Percentiles rank a stretch among this genome's conserved stretches.
phyloP scores from a whole-genome alignment of 208 protist genomes.

The Endotrypanum monterogeii region DNA sequence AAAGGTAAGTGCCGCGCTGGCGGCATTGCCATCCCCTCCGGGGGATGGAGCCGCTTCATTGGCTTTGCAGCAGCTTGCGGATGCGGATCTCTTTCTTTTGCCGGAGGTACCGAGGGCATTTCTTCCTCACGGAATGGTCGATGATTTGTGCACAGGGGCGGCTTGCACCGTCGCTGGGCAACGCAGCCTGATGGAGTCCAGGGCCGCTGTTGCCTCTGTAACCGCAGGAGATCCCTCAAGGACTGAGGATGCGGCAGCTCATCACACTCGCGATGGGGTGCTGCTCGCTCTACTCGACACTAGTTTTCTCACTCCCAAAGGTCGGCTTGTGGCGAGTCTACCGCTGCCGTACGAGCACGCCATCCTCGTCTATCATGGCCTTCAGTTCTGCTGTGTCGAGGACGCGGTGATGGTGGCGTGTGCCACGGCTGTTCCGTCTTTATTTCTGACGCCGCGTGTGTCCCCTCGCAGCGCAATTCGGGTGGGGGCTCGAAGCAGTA shows the following conservation, averaged over 20 bases:
- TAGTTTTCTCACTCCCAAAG: conserved; percentile 46
- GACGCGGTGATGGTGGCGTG: conserved; percentile 76
- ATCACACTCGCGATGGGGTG: neutral
- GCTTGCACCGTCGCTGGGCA: neutral
- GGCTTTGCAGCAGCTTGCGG: conserved; percentile 49
- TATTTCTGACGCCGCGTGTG: conserved; percentile 47
- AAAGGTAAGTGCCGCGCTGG: conserved; percentile 28
- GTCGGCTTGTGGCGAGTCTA: conserved; percentile 56
- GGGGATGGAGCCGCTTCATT: conserved; percentile 16
- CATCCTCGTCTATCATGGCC: conserved; percentile 60
- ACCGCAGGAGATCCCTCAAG: neutral
- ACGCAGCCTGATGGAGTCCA: neutral
- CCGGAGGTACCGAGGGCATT: neutral
- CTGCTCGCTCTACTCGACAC: conserved; percentile 27
- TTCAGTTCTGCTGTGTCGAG: conserved; percentile 73
- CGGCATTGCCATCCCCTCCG: conserved; percentile 45
- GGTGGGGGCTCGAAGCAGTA: neutral
- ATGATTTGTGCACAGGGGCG: neutral
- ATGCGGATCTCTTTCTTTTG: conserved; percentile 50
- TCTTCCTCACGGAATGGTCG: neutral
- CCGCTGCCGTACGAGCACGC: conserved; percentile 64
- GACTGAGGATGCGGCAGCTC: neutral
- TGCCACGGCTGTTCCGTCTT: conserved; percentile 69
- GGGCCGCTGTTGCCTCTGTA: neutral
- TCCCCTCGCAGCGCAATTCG: conserved; percentile 15